phyloP scores from a whole-genome alignment of 176 grass and related monocot species.

The Olyra latifolia region DNA sequence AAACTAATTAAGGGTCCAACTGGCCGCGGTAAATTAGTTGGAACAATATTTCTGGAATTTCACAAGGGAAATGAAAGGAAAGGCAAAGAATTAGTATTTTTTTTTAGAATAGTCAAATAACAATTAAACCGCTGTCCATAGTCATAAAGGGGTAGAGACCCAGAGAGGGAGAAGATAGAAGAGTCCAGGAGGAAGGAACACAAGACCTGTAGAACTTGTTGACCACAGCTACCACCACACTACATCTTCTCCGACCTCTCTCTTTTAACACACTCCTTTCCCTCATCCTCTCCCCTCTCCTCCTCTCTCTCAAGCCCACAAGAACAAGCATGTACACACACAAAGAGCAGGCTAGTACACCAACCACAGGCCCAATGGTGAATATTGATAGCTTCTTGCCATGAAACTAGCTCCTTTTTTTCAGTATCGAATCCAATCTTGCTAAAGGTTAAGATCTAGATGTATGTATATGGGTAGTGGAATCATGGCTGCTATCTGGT shows the following conservation, averaged over 20 bases:
- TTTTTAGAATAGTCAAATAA: too few relatives aligned
- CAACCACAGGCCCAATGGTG: conserved; percentile 44
- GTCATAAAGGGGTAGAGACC: conserved; percentile 6
- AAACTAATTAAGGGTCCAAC: neutral
- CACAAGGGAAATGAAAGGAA: neutral
- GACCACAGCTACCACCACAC: conserved; percentile 15
- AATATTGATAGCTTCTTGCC: conserved; percentile 5
- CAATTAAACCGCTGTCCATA: neutral
- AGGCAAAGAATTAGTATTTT: neutral
- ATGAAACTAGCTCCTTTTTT: neutral
- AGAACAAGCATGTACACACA: conserved; percentile 34
- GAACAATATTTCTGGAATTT: neutral
- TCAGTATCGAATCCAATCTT: conserved; percentile 16
- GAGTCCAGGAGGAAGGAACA: conserved; percentile 35
- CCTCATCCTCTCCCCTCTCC: neutral
- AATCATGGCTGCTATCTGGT: too few relatives aligned
- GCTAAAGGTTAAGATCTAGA: neutral
- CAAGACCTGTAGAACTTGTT: conserved; percentile 12
- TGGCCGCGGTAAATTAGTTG: neutral
- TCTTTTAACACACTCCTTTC: conserved; percentile 15
- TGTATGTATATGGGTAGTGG: neutral
- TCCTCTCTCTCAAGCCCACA: neutral
- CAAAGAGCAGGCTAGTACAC: conserved; percentile 24
- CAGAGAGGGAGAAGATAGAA: conserved; percentile 14
- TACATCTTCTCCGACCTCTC: conserved; percentile 17